These are phyloP conservation scores for Coemansia interrupta DNA, from an alignment of 192 early-diverging fungal genomes.

Conservation along the genomic window DNA sequence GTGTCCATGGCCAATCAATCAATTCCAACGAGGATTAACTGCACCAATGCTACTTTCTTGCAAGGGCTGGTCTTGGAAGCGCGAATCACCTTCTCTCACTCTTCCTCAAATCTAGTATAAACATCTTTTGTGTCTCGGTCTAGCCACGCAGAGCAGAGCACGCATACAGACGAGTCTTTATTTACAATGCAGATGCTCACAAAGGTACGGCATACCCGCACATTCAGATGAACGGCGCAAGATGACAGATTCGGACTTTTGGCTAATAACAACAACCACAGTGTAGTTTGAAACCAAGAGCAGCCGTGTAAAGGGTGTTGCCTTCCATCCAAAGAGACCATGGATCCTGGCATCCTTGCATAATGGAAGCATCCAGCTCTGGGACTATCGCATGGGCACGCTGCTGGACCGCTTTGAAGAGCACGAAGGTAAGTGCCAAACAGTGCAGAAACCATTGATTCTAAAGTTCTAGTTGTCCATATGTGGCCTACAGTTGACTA, in stretches of 20 bases:
- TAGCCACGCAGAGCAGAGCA: too few species aligned
- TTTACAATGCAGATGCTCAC: slow-evolving; percentile 74
- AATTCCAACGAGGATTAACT: too few species aligned
- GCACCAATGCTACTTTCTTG: too few species aligned
- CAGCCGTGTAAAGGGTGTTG: slow-evolving; percentile 93
- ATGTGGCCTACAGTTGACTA: neutral
- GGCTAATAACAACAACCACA: too few species aligned
- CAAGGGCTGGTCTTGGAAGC: too few species aligned
- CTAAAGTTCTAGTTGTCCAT: neutral
- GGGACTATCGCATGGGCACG: slow-evolving; percentile 99
- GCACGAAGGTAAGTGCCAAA: slow-evolving; percentile 78
- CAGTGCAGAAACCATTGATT: neutral
- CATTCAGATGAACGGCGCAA: neutral
- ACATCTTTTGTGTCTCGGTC: too few species aligned
- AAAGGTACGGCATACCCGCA: slow-evolving; percentile 52
- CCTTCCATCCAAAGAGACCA: slow-evolving; percentile 95
- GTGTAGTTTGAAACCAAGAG: slow-evolving; percentile 97
- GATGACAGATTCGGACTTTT: slow-evolving; percentile 6
- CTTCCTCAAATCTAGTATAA: too few species aligned
- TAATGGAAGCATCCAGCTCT: slow-evolving; percentile 96
- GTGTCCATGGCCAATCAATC: too few species aligned
- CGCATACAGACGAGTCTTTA: neutral
- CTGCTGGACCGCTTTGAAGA: slow-evolving; percentile 97
- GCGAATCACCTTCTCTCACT: too few species aligned
- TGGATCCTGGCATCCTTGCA: slow-evolving; percentile 98